A percentile compares a stretch with the other conserved stretches of the same genome.
Evolutionary conservation across 495 filamentous ascomycete genomes (phyloP).

Genomic region (Monascus purpureus): DNA sequence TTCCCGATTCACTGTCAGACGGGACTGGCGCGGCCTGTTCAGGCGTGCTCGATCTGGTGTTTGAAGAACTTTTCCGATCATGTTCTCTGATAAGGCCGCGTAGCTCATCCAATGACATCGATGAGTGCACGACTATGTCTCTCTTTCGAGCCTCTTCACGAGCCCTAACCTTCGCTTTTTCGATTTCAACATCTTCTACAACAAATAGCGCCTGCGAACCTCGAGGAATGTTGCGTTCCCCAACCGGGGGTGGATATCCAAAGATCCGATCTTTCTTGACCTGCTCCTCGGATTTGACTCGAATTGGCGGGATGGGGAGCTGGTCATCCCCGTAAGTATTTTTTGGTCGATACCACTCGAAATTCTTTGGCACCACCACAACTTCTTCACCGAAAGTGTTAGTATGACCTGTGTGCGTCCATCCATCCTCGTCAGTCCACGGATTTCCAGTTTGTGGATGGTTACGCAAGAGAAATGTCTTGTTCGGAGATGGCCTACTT

Average conservation of each 20-base stretch:
- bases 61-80: constrained; percentile 2
- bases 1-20: background rate
- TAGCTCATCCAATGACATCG: constrained; percentile 6
- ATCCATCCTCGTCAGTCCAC: constrained; percentile 16
- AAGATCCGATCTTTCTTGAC: constrained; percentile 16
- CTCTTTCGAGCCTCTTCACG: constrained; percentile 7
- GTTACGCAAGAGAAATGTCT: constrained; percentile 5
- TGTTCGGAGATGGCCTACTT: constrained; percentile 7
- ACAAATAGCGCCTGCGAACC: constrained; percentile 2
- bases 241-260: constrained; percentile 27
- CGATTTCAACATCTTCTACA: constrained; percentile 8
- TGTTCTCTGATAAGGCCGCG: constrained; percentile 6
- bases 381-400: constrained; percentile 24
- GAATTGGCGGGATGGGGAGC: constrained; percentile 19
- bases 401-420: constrained; percentile 19
- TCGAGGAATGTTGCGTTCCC: constrained; percentile 23
- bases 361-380: constrained; percentile 10
- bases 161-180: constrained; percentile 8
- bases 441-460: constrained; percentile 6
- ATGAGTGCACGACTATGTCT: constrained; percentile 6
- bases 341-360: constrained; percentile 14
- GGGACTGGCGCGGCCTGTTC: too few species aligned
- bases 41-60: too few species aligned
- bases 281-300: constrained; percentile 15
- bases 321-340: constrained; percentile 16